Percentiles rank a stretch among this genome's conserved stretches.
These are phyloP conservation scores for Epipyxis sp. DNA, from an alignment of 108 stramenopile species.

Conservation along the genomic window DNA sequence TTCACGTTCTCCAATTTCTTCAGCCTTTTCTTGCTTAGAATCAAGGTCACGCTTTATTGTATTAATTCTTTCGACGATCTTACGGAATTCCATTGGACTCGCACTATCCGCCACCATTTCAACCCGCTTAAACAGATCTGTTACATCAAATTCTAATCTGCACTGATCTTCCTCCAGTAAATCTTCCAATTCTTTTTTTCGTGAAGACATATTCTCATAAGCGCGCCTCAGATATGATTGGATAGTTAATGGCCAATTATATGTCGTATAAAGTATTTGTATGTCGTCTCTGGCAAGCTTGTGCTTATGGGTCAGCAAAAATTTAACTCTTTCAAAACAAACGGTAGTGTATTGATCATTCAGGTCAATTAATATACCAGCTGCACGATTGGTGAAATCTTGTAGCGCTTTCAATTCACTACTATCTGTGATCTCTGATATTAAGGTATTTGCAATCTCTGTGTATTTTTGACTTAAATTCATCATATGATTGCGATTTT, in stretches of 20 bases:
- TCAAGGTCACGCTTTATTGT: conserved; percentile 46
- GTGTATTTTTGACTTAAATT: conserved; percentile 47
- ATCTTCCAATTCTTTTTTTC: conserved; percentile 21
- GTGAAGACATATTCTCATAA: conserved; percentile 13
- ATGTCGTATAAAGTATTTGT: conserved; percentile 49
- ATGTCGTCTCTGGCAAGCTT: conserved; percentile 49
- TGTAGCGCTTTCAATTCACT: conserved; percentile 53
- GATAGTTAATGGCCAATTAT: conserved; percentile 54
- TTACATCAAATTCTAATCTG: conserved; percentile 25
- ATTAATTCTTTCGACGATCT: conserved; percentile 40
- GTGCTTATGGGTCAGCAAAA: conserved; percentile 50
- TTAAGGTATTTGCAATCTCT: conserved; percentile 49
- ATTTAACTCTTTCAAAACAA: conserved; percentile 39
- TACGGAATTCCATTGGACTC: conserved; percentile 46
- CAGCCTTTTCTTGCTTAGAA: conserved; percentile 38
- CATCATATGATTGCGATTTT: conserved; percentile 53
- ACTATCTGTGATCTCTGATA: conserved; percentile 52
- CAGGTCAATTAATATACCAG: conserved; percentile 29
- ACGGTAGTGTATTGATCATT: conserved; percentile 46
- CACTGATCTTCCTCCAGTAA: conserved; percentile 34
- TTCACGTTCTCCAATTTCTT: conserved; percentile 57
- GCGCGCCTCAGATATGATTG: conserved; percentile 38
- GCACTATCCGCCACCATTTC: conserved; percentile 24
- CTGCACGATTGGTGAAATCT: conserved; percentile 46
- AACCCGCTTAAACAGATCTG: conserved; percentile 15